These are phyloP conservation scores for Fusarium austroafricanum DNA, from an alignment of 2,329 filamentous ascomycete genomes.

Conservation along the genomic window DNA sequence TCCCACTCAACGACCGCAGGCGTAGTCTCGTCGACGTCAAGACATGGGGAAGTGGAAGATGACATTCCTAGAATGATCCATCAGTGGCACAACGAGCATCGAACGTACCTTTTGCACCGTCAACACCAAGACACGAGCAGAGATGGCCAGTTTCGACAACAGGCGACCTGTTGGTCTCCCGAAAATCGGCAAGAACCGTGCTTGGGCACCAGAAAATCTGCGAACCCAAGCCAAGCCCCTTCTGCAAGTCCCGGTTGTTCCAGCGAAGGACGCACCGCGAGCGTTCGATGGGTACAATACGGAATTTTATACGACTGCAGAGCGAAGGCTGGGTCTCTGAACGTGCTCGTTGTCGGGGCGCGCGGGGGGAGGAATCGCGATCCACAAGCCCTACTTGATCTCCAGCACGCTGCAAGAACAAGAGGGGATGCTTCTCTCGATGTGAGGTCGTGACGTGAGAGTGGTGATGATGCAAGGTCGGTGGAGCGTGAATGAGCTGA, in stretches of 20 bases:
- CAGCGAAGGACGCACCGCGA: constrained; percentile 7
- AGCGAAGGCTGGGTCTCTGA: constrained; percentile 2
- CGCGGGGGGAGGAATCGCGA: not conserved
- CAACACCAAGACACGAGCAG: constrained; percentile 6
- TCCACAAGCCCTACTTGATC: not conserved
- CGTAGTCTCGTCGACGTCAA: constrained; percentile 14
- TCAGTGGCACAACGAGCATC: not conserved
- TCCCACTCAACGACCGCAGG: constrained; percentile 21
- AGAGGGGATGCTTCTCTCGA: not conserved
- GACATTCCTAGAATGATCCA: constrained; percentile 12
- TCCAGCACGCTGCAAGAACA: constrained; percentile 22
- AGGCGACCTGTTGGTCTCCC: constrained; percentile 15
- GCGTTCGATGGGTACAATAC: constrained; percentile 24
- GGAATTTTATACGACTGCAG: constrained; percentile 26
- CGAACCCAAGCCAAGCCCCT: constrained; percentile 8
- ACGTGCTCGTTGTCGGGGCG: not conserved
- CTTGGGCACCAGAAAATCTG: constrained; percentile 9
- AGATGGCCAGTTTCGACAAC: constrained; percentile 9
- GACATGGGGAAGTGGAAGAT: constrained; percentile 8
- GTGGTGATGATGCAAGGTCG: not conserved
- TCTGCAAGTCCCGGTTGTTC: constrained; percentile 28
- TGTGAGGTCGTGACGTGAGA: not conserved
- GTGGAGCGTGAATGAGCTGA: not conserved
- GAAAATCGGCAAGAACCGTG: constrained; percentile 9
- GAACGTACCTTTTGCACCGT: constrained; percentile 5